Evolutionary conservation across 2,329 filamentous ascomycete genomes (phyloP).

Genomic region (Fusarium sp.): DNA sequence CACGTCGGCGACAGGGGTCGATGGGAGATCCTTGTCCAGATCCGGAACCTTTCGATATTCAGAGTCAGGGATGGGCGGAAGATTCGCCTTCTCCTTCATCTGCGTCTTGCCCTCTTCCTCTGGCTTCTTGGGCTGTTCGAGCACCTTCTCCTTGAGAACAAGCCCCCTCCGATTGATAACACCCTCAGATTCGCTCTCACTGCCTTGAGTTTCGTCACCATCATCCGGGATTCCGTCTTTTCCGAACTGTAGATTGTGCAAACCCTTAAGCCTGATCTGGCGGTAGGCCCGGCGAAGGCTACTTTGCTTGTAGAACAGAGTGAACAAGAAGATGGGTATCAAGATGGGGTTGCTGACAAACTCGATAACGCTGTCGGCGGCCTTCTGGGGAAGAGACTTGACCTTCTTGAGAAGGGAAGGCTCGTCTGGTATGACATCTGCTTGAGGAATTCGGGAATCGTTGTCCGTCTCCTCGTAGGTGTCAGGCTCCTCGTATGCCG

Average conservation of each 20-base stretch:
- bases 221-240: constrained; percentile 8
- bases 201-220: constrained; percentile 27
- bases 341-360: constrained; percentile 64
- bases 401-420: constrained; percentile 59
- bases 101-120: neutral
- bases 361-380: constrained; percentile 60
- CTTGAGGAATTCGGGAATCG: constrained; percentile 45
- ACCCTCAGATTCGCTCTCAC: constrained; percentile 27
- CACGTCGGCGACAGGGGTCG: constrained; percentile 9
- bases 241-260: constrained; percentile 25
- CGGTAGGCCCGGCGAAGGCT: constrained; percentile 54
- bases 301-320: constrained; percentile 56
- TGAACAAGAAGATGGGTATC: constrained; percentile 55
- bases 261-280: constrained; percentile 44
- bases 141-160: neutral
- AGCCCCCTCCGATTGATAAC: neutral
- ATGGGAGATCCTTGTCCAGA: constrained; percentile 5
- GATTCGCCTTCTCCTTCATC: neutral
- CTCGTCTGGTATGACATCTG: constrained; percentile 45
- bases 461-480: constrained; percentile 46
- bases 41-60: constrained; percentile 13
- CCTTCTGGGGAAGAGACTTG: constrained; percentile 59
- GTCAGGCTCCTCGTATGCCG: constrained; percentile 38
- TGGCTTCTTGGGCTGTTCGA: constrained; percentile 5
- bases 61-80: neutral